Percentiles rank a stretch among this genome's conserved stretches.
These are phyloP conservation scores for Solanum piurae DNA, from an alignment of 257 asterid species.

Conservation along the genomic window DNA sequence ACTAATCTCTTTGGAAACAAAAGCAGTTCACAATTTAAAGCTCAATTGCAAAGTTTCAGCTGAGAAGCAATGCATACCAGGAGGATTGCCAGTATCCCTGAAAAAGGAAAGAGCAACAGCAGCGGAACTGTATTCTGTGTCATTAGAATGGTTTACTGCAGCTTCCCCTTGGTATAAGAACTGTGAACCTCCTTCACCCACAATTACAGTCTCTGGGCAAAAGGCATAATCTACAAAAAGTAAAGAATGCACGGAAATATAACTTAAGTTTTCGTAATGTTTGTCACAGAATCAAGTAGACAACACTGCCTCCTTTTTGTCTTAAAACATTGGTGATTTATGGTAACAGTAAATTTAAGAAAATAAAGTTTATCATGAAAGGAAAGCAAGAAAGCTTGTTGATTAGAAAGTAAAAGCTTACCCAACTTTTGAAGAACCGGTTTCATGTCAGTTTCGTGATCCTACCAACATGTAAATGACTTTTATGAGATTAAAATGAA, in stretches of 20 bases:
- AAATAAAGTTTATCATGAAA: background rate
- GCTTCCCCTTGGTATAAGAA: conserved; percentile 32
- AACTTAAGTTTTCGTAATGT: background rate
- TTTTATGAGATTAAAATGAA: conserved; percentile 16
- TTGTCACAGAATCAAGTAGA: background rate
- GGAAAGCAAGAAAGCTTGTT: background rate
- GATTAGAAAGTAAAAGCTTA: conserved; percentile 22
- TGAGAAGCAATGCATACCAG: conserved; percentile 32
- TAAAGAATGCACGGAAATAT: background rate
- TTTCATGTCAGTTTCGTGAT: conserved; percentile 39
- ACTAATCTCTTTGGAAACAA: background rate
- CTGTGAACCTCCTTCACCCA: conserved; percentile 53
- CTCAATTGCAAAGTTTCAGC: background rate
- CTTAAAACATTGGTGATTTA: background rate
- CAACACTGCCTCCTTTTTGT: background rate
- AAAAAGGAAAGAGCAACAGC: conserved; percentile 56
- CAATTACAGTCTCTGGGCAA: conserved; percentile 40
- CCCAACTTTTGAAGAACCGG: conserved; percentile 68
- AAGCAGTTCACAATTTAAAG: background rate
- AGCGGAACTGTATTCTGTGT: conserved; percentile 7
- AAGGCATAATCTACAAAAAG: conserved; percentile 50
- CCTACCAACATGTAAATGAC: conserved; percentile 43
- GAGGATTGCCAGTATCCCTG: conserved; percentile 38
- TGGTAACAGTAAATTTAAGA: background rate
- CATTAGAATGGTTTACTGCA: background rate